These are phyloP conservation scores for Mycena rebaudengoi DNA, from an alignment of 768 basidiomycete species.

Conservation along the genomic window DNA sequence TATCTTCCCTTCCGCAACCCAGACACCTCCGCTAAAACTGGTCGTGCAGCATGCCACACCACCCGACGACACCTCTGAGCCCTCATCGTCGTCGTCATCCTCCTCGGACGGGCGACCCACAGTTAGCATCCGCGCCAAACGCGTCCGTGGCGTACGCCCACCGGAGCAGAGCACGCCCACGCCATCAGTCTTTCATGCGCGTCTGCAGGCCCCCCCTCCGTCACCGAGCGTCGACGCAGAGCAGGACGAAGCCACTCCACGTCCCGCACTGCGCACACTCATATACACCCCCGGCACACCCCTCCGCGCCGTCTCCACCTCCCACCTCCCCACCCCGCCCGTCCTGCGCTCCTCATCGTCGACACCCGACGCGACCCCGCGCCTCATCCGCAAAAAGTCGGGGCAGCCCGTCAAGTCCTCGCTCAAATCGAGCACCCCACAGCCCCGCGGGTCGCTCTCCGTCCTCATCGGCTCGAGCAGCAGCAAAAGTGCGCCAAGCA, in stretches of 20 bases:
- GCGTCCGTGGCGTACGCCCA: conserved; percentile 42
- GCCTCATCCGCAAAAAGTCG: conserved; percentile 87
- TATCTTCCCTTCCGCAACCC: conserved; percentile 30
- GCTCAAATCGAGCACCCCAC: conserved; percentile 75
- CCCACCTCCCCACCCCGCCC: conserved; percentile 37
- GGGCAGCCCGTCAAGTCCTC: conserved; percentile 94
- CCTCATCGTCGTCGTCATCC: conserved; percentile 47
- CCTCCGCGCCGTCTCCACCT: conserved; percentile 45
- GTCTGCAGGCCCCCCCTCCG: conserved; percentile 19
- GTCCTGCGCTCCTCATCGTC: conserved; percentile 34
- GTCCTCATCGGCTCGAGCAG: conserved; percentile 57
- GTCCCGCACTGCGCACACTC: conserved; percentile 39
- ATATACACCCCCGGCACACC: conserved; percentile 45
- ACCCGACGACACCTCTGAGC: conserved; percentile 38
- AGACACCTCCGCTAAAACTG: conserved; percentile 34
- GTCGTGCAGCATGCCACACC: conserved; percentile 39
- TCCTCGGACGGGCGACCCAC: conserved; percentile 48
- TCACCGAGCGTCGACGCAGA: conserved; percentile 12
- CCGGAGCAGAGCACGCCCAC: conserved; percentile 50
- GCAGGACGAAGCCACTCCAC: conserved; percentile 40
- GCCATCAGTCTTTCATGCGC: conserved; percentile 42
- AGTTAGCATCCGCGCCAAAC: conserved; percentile 47
- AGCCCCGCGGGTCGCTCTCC: conserved; percentile 57
- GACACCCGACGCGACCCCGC: conserved; percentile 42
- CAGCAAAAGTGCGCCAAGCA: conserved; percentile 80